Percentiles rank a stretch among this genome's conserved stretches.
These are phyloP conservation scores for Solanum verrucosum DNA, from an alignment of 257 asterid species.

Conservation along the genomic window DNA sequence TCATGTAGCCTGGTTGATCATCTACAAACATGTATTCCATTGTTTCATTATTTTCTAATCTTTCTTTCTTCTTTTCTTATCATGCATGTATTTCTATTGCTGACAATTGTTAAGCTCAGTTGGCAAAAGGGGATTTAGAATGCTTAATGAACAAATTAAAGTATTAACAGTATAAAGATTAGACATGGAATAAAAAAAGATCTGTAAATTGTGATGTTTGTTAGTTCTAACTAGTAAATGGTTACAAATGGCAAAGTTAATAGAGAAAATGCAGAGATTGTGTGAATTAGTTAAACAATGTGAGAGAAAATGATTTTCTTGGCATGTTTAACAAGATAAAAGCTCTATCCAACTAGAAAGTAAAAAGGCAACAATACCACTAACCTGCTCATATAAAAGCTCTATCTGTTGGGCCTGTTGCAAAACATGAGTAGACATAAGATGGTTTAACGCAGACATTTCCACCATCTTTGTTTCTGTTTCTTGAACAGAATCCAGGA, in stretches of 20 bases:
- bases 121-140: not conserved
- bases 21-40: not conserved
- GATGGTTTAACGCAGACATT: constrained; percentile 89
- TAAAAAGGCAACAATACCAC: not conserved
- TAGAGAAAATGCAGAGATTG: not conserved
- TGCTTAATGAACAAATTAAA: not conserved
- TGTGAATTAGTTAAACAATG: not conserved
- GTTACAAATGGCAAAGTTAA: not conserved
- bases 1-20: not conserved
- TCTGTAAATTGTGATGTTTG: not conserved
- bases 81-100: not conserved
- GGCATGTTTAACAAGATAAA: not conserved
- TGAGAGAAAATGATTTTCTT: not conserved
- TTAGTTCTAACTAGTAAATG: not conserved
- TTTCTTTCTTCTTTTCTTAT: not conserved
- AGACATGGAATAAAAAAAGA: not conserved
- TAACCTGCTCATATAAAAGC: constrained; percentile 71
- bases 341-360: not conserved
- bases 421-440: constrained; percentile 87
- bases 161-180: not conserved
- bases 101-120: not conserved
- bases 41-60: not conserved
- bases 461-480: constrained; percentile 92
- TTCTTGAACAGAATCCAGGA: constrained; percentile 80
- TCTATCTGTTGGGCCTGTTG: constrained; percentile 97